Conservation (phyloP, 371 early-diverging fungal species). For the Circinella minor region DNA sequence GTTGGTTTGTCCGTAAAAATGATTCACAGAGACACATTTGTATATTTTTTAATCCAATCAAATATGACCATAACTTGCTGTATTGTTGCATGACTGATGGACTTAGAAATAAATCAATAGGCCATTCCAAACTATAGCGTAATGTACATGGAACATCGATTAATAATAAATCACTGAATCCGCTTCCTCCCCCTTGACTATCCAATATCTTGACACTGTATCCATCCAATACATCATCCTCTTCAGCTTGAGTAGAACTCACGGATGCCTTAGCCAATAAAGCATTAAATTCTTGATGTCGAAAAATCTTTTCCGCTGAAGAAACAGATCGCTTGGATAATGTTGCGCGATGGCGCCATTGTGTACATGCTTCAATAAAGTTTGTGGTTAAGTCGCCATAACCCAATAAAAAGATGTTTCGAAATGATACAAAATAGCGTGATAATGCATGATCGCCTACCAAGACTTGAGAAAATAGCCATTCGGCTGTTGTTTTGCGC, state of each 20-base stretch:
- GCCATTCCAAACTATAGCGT: constrained; percentile 71
- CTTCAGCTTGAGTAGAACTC: constrained; percentile 29
- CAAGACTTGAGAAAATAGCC: constrained; percentile 74
- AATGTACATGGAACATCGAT: constrained; percentile 58
- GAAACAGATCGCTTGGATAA: constrained; percentile 4
- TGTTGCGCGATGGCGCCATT: constrained; percentile 35
- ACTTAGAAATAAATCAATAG: constrained; percentile 76
- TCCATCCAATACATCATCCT: constrained; percentile 33
- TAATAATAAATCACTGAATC: constrained; percentile 42
- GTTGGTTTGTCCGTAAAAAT: constrained; percentile 22
- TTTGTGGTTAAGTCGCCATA: constrained; percentile 72
- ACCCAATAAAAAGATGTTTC: constrained; percentile 68
- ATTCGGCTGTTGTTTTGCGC: constrained; percentile 63
- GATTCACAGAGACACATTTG: constrained; percentile 37
- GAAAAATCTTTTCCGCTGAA: constrained; percentile 34
- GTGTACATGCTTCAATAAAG: constrained; percentile 63
- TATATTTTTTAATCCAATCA: constrained; percentile 56
- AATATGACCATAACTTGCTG: constrained; percentile 63
- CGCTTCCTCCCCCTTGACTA: background rate
- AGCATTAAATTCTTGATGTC: constrained; percentile 65
- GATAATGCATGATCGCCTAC: constrained; percentile 62
- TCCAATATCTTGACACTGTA: constrained; percentile 29
- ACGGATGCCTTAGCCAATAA: constrained; percentile 55
- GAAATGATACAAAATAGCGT: constrained; percentile 64
- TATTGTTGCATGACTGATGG: constrained; percentile 61